Evolutionary conservation across 257 asterid species (phyloP).

Genomic region (Solanum piurae): DNA sequence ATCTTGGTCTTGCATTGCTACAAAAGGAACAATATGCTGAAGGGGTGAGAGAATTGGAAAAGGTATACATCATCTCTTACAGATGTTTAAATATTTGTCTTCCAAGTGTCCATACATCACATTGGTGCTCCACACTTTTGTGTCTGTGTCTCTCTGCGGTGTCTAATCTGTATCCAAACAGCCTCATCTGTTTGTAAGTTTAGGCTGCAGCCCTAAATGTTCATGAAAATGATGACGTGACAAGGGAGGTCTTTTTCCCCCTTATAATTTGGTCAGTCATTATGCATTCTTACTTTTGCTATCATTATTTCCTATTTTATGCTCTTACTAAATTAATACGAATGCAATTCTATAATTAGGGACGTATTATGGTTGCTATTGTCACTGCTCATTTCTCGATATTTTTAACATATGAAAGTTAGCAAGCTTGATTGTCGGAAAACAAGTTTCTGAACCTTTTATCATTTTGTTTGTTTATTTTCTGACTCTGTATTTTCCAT

Average conservation of each 20-base stretch:
- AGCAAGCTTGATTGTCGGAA: not conserved
- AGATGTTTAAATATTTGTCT: not conserved
- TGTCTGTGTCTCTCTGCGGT: not conserved
- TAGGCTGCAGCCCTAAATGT: not conserved
- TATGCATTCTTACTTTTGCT: not conserved
- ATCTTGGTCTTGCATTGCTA: slow-evolving; percentile 36
- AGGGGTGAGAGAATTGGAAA: slow-evolving; percentile 32
- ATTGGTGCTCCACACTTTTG: not conserved
- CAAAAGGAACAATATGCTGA: slow-evolving; percentile 19
- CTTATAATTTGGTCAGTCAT: not conserved
- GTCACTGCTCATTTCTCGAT: not conserved
- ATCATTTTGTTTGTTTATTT: not conserved
- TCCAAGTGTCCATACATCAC: not conserved
- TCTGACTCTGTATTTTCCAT: not conserved
- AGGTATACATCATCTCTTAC: not conserved
- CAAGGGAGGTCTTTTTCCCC: not conserved
- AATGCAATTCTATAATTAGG: not conserved
- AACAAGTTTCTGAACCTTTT: not conserved
- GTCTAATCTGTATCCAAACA: not conserved
- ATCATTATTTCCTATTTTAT: not conserved
- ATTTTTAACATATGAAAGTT: not conserved
- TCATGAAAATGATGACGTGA: not conserved
- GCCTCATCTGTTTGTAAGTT: not conserved
- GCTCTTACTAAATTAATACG: not conserved
- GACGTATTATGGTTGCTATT: not conserved